Evolutionary conservation across 2,329 filamentous ascomycete species (phyloP).

Genomic region (Dothideomycetes sp.): DNA sequence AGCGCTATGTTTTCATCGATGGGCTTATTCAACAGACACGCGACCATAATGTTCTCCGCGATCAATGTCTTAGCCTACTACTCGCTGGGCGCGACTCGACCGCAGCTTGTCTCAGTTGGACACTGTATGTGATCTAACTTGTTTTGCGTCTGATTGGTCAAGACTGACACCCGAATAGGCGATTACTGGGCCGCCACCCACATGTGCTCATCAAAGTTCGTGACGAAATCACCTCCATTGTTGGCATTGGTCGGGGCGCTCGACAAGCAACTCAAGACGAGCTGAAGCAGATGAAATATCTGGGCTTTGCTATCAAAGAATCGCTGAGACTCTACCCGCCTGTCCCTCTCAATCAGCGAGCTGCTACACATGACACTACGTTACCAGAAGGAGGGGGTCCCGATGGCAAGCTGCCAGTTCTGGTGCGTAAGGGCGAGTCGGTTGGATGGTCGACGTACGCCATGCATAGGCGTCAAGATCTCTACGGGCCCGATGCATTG

Average conservation of each 20-base stretch:
- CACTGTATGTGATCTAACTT: slow-evolving; percentile 26
- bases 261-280: slow-evolving; percentile 33
- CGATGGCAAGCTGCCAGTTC: slow-evolving; percentile 46
- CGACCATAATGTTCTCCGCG: slow-evolving; percentile 36
- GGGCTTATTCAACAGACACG: slow-evolving; percentile 34
- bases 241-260: slow-evolving; percentile 11
- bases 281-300: slow-evolving; percentile 24
- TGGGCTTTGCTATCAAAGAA: slow-evolving; percentile 60
- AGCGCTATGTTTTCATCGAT: slow-evolving; percentile 38
- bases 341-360: slow-evolving; percentile 69
- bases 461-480: slow-evolving; percentile 58
- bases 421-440: slow-evolving; percentile 53
- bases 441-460: slow-evolving; percentile 57
- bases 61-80: slow-evolving; percentile 40
- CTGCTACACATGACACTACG: slow-evolving; percentile 61
- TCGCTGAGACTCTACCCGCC: slow-evolving; percentile 65
- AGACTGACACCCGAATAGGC: too few species aligned
- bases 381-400: slow-evolving; percentile 54
- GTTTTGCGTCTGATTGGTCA: too few species aligned
- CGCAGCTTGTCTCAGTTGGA: slow-evolving; percentile 37
- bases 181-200: too few species aligned
- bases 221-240: slow-evolving; percentile 17
- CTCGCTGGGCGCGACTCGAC: slow-evolving; percentile 45
- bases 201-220: slow-evolving; percentile 20
- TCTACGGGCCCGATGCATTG: slow-evolving; percentile 35